Conservation (phyloP, 1,284 basidiomycete genomes). For the Trichosporon sp. region DNA sequence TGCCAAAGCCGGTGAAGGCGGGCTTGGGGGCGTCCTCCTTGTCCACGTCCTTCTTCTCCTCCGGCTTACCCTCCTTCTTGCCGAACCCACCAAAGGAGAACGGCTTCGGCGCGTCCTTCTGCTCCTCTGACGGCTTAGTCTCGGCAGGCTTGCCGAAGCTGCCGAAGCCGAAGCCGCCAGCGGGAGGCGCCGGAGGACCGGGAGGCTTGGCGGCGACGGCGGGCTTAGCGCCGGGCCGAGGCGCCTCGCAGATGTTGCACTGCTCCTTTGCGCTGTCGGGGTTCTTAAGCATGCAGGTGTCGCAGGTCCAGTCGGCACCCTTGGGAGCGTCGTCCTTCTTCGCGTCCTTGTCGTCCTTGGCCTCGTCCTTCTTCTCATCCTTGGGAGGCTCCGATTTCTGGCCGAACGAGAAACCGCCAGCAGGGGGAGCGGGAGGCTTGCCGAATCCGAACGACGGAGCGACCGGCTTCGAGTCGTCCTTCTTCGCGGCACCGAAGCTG, state of each 20-base stretch:
- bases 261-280: constrained; percentile 51
- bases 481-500: constrained; percentile 11
- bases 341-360: background rate
- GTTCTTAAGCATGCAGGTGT: constrained; percentile 54
- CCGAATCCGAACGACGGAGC: constrained; percentile 7
- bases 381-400: constrained; percentile 51
- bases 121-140: background rate
- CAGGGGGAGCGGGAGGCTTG: background rate
- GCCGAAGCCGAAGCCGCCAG: constrained; percentile 13
- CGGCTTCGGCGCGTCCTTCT: background rate
- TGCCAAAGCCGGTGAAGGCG: background rate
- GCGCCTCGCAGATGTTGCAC: constrained; percentile 57
- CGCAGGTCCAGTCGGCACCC: constrained; percentile 52
- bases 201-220: constrained; percentile 9
- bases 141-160: constrained; percentile 14
- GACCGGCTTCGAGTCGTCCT: background rate
- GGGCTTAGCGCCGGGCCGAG: constrained; percentile 30
- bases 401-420: constrained; percentile 2
- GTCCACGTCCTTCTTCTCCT: background rate
- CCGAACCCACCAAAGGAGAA: constrained; percentile 8
- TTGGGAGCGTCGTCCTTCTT: background rate
- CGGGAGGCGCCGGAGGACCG: background rate
- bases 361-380: constrained; percentile 16
- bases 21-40: background rate
- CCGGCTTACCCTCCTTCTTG: background rate